Conservation (phyloP, 495 filamentous ascomycete species). For the Penicillium malachiteum region DNA sequence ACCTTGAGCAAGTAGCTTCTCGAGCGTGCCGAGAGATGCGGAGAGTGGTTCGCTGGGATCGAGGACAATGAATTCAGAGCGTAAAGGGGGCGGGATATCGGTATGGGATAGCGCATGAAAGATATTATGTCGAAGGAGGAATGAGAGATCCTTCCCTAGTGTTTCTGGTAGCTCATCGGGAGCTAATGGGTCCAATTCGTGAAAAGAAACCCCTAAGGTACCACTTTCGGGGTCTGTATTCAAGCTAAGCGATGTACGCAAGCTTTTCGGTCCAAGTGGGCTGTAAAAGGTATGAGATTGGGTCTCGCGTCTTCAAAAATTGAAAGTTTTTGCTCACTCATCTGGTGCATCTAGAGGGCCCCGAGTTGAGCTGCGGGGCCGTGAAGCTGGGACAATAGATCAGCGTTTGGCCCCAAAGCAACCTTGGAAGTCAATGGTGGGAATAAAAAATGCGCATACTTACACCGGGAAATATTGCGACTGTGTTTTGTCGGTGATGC, state of each 20-base stretch:
- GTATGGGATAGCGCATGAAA: conserved; percentile 75
- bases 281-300: conserved; percentile 26
- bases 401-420: conserved; percentile 10
- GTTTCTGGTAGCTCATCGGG: conserved; percentile 36
- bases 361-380: conserved; percentile 52
- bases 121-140: conserved; percentile 72
- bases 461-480: conserved; percentile 43
- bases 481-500: conserved; percentile 25
- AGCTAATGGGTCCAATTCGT: conserved; percentile 33
- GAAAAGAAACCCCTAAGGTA: conserved; percentile 29
- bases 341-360: conserved; percentile 51
- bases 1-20: conserved; percentile 70
- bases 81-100: conserved; percentile 64
- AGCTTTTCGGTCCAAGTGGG: conserved; percentile 18
- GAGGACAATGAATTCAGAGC: conserved; percentile 41
- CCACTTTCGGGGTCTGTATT: conserved; percentile 13
- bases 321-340: conserved; percentile 36
- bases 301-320: neutral
- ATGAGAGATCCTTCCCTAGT: conserved; percentile 69
- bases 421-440: neutral
- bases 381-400: conserved; percentile 36
- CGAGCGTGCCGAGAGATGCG: conserved; percentile 45
- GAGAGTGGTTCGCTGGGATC: conserved; percentile 38
- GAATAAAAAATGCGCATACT: conserved; percentile 8
- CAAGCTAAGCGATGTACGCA: conserved; percentile 12